These are phyloP conservation scores for Xylaria venustula DNA, from an alignment of 495 filamentous ascomycete genomes.

Conservation along the genomic window DNA sequence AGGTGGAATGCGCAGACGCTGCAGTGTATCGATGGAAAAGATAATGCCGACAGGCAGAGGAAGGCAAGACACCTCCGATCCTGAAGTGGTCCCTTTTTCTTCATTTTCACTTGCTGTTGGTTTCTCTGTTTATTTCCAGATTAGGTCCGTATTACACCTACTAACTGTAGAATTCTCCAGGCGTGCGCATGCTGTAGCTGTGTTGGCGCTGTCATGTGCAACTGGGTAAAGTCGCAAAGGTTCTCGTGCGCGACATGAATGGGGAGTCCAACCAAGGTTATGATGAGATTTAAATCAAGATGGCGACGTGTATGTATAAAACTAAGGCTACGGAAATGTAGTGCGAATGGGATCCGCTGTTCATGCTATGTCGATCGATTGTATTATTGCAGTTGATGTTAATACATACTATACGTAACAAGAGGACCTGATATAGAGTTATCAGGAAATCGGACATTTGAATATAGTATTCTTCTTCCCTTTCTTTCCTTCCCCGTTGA, in stretches of 20 bases:
- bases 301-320: too few relatives aligned
- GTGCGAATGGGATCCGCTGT: too few relatives aligned
- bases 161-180: conserved; percentile 15
- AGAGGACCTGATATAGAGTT: too few relatives aligned
- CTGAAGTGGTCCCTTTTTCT: too few relatives aligned
- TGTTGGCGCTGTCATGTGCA: conserved; percentile 35
- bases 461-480: too few relatives aligned
- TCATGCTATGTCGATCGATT: too few relatives aligned
- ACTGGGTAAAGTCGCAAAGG: conserved; percentile 30
- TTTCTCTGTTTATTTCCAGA: neutral
- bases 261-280: neutral
- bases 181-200: conserved; percentile 40
- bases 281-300: neutral
- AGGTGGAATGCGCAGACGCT: conserved; percentile 38
- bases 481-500: too few relatives aligned
- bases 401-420: too few relatives aligned
- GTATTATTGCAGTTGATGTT: too few relatives aligned
- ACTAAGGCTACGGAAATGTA: too few relatives aligned
- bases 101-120: neutral
- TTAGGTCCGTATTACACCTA: too few relatives aligned
- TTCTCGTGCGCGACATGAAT: conserved; percentile 13
- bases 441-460: too few relatives aligned
- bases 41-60: conserved; percentile 30
- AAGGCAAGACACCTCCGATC: conserved; percentile 23
- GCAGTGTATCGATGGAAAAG: conserved; percentile 37